Evolutionary conservation across 495 filamentous ascomycete genomes (phyloP).

Genomic region (Penicillium daleae): DNA sequence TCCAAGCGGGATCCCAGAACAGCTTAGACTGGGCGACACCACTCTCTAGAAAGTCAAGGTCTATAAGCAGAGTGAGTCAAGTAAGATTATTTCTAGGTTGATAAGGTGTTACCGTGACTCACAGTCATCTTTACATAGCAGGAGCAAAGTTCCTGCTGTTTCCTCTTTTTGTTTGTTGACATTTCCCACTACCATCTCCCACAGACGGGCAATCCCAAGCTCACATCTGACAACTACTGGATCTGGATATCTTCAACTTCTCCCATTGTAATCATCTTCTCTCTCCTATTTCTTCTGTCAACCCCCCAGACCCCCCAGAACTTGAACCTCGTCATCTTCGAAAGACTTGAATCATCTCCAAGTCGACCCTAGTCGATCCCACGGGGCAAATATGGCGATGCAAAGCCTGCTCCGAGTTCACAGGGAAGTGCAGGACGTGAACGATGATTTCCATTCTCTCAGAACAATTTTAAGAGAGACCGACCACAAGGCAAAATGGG

Average conservation of each 20-base stretch:
- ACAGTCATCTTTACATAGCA: not conserved
- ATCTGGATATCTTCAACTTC: not conserved
- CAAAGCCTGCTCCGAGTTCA: conserved; percentile 9
- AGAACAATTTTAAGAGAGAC: conserved; percentile 13
- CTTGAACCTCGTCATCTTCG: not conserved
- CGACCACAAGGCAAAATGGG: conserved; percentile 13
- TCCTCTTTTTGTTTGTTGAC: not conserved
- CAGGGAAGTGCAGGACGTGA: conserved; percentile 13
- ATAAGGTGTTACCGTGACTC: not conserved
- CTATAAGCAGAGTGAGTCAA: not conserved
- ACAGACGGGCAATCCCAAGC: not conserved
- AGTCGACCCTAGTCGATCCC: not conserved
- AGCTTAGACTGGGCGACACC: not conserved
- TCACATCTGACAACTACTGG: not conserved
- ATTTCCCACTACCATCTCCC: not conserved
- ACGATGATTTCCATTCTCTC: conserved; percentile 14
- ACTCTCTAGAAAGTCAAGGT: not conserved
- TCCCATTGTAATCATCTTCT: not conserved
- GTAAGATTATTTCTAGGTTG: not conserved
- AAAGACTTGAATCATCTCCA: not conserved
- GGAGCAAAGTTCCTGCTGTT: not conserved
- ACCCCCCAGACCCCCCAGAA: no score
- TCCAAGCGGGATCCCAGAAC: not conserved
- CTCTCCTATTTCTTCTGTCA: no score
- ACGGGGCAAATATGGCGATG: conserved; percentile 1